Evolutionary conservation across 306 rosid species (phyloP).

Genomic region (Aeschynomene evenia): DNA sequence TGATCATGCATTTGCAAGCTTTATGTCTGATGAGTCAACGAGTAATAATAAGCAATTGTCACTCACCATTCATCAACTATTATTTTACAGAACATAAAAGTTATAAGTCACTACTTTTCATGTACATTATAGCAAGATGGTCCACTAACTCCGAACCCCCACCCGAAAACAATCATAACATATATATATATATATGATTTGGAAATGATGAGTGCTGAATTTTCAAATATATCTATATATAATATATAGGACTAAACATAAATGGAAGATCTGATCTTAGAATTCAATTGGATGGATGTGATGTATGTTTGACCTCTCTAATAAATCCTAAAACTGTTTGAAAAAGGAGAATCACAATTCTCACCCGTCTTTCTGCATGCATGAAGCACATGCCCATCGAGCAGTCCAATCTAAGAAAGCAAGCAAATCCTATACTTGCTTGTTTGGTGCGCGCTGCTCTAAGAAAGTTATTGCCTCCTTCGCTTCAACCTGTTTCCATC

Average conservation of each 20-base stretch:
- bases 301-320: neutral
- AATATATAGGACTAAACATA: neutral
- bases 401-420: conserved; percentile 33
- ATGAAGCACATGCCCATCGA: conserved; percentile 29
- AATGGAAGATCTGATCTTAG: neutral
- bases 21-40: neutral
- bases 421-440: neutral
- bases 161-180: neutral
- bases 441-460: neutral
- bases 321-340: neutral
- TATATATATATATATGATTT: too few relatives aligned
- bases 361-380: conserved; percentile 21
- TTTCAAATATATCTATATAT: too few relatives aligned
- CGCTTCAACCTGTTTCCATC: neutral
- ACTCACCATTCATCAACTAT: neutral
- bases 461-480: neutral
- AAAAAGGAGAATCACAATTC: neutral
- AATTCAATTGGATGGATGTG: too few relatives aligned
- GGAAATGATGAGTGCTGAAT: too few relatives aligned
- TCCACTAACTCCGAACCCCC: neutral
- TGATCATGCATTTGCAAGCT: neutral
- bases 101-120: neutral
- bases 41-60: neutral
- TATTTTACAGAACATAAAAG: too few relatives aligned
- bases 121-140: neutral